Evolutionary conservation across 2,329 filamentous ascomycete species (phyloP).

Genomic region (Colletotrichum sp.): DNA sequence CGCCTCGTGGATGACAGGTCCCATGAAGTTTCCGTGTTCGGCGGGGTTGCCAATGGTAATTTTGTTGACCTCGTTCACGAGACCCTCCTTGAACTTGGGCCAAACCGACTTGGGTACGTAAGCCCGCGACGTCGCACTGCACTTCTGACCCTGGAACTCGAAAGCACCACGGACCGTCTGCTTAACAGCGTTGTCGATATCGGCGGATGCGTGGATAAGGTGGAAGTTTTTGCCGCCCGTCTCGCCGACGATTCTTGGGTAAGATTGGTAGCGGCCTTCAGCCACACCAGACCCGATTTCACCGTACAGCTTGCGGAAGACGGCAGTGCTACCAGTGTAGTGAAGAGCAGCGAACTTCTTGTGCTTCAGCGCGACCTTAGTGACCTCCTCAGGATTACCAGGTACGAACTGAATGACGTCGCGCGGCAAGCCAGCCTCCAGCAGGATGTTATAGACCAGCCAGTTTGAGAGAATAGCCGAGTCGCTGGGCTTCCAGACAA

Average conservation of each 20-base stretch:
- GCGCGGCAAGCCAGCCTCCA: conserved; percentile 87
- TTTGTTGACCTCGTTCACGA: conserved; percentile 71
- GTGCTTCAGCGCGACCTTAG: conserved; percentile 76
- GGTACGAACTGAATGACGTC: conserved; percentile 95
- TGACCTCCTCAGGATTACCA: conserved; percentile 85
- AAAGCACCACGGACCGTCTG: conserved; percentile 88
- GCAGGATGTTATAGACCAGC: conserved; percentile 86
- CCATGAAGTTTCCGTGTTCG: conserved; percentile 80
- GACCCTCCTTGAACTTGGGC: conserved; percentile 70
- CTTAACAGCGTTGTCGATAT: conserved; percentile 78
- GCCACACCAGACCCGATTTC: conserved; percentile 83
- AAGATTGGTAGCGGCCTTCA: conserved; percentile 81
- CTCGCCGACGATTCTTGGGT: conserved; percentile 89
- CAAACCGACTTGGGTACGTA: conserved; percentile 81
- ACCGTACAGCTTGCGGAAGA: conserved; percentile 89
- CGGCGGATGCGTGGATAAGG: conserved; percentile 77
- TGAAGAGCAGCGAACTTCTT: conserved; percentile 88
- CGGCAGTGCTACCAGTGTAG: conserved; percentile 90
- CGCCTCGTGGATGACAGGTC: conserved; percentile 82
- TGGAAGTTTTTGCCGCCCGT: conserved; percentile 96
- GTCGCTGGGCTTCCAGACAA: conserved; percentile 96
- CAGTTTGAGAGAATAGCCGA: conserved; percentile 89
- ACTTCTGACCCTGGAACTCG: conserved; percentile 92
- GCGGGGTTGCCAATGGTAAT: conserved; percentile 74
- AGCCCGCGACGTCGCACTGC: conserved; percentile 80